Conservation (phyloP, 2,329 filamentous ascomycete species). For the Bipolaris zeicola region DNA sequence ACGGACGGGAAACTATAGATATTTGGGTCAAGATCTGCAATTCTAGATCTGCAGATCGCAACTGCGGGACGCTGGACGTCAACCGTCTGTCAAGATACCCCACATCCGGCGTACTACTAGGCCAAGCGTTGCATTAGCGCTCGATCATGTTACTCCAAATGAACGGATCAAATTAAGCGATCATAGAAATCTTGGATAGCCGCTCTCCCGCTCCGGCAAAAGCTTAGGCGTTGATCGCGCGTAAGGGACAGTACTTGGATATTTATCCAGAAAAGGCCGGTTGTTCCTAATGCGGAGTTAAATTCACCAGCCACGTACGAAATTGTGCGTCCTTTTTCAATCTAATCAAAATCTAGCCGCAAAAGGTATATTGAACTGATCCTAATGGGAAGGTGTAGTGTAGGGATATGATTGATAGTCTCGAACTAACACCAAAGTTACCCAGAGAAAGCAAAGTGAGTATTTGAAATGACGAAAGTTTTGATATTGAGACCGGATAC, state of each 20-base stretch:
- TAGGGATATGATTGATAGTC: background rate
- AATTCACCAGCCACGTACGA: background rate
- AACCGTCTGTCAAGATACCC: background rate
- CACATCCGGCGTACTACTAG: background rate
- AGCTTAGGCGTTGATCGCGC: conserved; percentile 2
- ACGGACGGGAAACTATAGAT: background rate
- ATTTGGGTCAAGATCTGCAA: background rate
- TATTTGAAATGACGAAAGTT: too few species aligned
- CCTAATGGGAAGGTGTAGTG: background rate
- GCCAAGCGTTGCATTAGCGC: background rate
- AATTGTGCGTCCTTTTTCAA: background rate
- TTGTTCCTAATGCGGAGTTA: background rate
- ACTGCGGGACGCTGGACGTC: background rate
- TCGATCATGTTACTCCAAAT: background rate
- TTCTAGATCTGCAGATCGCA: background rate
- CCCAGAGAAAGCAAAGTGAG: background rate
- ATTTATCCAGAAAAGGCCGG: background rate
- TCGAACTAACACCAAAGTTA: background rate
- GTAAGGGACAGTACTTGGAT: background rate
- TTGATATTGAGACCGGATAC: background rate
- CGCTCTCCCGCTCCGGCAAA: conserved; percentile 7
- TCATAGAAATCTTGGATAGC: background rate
- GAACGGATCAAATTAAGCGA: background rate
- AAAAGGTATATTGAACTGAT: background rate
- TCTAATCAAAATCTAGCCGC: background rate